Conservation (phyloP, 2,329 filamentous ascomycete genomes). For the Tolypocladium inflatum region DNA sequence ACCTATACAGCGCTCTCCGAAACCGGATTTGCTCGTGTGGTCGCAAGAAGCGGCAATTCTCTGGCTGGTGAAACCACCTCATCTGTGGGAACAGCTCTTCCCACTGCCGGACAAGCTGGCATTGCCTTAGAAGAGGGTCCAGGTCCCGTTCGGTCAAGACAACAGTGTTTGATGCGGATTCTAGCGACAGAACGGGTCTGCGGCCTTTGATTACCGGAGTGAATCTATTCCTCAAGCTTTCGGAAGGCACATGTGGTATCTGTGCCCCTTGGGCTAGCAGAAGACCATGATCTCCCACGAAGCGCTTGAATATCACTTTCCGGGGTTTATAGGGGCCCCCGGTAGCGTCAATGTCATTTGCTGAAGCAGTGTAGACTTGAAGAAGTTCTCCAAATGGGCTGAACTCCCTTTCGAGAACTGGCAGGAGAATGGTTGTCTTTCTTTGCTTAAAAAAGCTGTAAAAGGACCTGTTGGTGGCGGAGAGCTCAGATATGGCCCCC, state of each 20-base stretch:
- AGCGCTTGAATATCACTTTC: conserved; percentile 27
- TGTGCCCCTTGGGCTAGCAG: conserved; percentile 8
- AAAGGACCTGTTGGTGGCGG: conserved; percentile 26
- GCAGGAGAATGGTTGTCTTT: conserved; percentile 31
- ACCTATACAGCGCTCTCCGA: conserved; percentile 40
- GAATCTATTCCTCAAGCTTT: conserved; percentile 7
- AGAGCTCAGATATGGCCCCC: conserved; percentile 28
- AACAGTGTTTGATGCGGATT: conserved; percentile 11
- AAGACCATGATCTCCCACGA: conserved; percentile 19
- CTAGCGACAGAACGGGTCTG: conserved; percentile 5
- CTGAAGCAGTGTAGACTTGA: conserved; percentile 33
- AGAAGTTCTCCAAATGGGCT: conserved; percentile 36
- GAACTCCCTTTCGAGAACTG: conserved; percentile 31
- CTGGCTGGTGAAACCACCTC: conserved; percentile 35
- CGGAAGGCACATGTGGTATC: background rate
- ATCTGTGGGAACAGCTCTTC: conserved; percentile 31
- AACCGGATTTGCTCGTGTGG: conserved; percentile 34
- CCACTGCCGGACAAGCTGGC: conserved; percentile 27
- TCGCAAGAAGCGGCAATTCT: conserved; percentile 33
- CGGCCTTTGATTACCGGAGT: conserved; percentile 11
- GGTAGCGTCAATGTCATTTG: conserved; percentile 21
- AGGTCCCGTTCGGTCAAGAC: conserved; percentile 24
- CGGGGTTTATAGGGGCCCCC: conserved; percentile 28
- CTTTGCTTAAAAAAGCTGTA: conserved; percentile 29
- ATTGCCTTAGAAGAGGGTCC: conserved; percentile 21